Base-by-base conservation (phyloP, 805 yeast species). In the Kuraishia molischiana region DNA sequence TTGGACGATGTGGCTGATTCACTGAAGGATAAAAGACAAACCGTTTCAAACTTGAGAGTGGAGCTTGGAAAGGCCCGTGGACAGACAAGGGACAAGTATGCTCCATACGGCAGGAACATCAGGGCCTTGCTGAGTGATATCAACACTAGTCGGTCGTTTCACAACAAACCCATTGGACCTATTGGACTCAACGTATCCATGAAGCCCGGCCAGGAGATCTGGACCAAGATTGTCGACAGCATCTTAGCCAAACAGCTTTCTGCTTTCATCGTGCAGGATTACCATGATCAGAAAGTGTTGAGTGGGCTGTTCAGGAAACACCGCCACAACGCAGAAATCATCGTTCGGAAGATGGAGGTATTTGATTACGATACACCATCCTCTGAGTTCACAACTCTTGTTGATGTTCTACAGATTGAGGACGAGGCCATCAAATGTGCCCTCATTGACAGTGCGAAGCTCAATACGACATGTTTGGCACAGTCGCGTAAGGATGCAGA, bases 151-250 rank as follows among this genome's bases (percentile, higher is more conserved):
- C 34, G 45, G 0, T 48, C 56, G 13, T 78, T 72, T 66, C 66
- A 65, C 14, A 48, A 54, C 2, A 50, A 50, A 26, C 95, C 95
- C 0, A 55, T 80, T 14, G 97, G 97, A 0, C 98, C 98, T 0
- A 44, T 90, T 2, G 96, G 95, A 1, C 45, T 65, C 3, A 59
- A 61, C 41, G 63, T 86, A 2, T 63, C 71, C 4, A 61, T 90
- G 11, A 81, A 75, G 48, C 53, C 59, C 1, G 77, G 69, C 6
- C 73, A 58, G 47, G 58, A 65, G 17, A 53, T 61, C 21, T 89
- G 86, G 86, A 58, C 68, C 4, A 69, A 69, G 19, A 55, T 81
- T 4, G 51, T 89, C 5, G 94, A 85, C 47, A 55, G 73, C 0
- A 51, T 65, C 1, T 52, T 86, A 22, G 66, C 66, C 2, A 56